Evolutionary conservation across 2,329 filamentous ascomycete genomes (phyloP).

Genomic region (Apiospora sp.): DNA sequence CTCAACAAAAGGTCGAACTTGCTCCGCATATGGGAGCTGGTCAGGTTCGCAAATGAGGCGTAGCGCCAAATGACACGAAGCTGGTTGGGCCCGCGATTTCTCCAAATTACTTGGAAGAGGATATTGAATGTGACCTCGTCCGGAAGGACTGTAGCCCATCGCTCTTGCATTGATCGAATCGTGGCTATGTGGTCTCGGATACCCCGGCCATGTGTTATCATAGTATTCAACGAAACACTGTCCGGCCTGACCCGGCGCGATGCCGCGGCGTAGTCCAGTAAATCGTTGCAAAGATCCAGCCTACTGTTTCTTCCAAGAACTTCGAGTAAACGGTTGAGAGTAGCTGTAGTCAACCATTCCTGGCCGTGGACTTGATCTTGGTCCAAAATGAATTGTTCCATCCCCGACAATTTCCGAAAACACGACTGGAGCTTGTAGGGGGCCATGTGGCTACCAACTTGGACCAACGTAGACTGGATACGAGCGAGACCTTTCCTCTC

Average conservation of each 20-base stretch:
- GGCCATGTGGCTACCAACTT: constrained; percentile 37
- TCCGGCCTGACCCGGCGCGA: constrained; percentile 29
- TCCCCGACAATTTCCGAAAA: constrained; percentile 24
- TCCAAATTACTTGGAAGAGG: constrained; percentile 39
- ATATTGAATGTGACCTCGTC: constrained; percentile 37
- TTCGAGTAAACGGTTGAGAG: constrained; percentile 41
- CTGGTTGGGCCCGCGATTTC: constrained; percentile 38
- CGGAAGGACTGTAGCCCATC: constrained; percentile 32
- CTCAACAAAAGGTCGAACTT: constrained; percentile 32
- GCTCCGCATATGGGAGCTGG: constrained; percentile 35
- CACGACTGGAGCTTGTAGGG: constrained; percentile 33
- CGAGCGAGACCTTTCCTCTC: constrained; percentile 33
- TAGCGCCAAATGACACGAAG: constrained; percentile 43
- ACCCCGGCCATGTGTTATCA: constrained; percentile 36
- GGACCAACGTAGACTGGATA: constrained; percentile 32
- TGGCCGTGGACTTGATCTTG: constrained; percentile 35
- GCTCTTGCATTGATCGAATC: constrained; percentile 29
- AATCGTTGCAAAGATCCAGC: constrained; percentile 32
- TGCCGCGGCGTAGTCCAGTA: constrained; percentile 32
- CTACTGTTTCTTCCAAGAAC: constrained; percentile 33
- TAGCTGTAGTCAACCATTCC: constrained; percentile 38
- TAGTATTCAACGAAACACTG: constrained; percentile 39
- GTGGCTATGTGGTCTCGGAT: constrained; percentile 29
- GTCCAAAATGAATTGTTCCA: constrained; percentile 31
- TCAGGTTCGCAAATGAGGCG: constrained; percentile 30